These are phyloP conservation scores for Suhomyces prunicola DNA, from an alignment of 805 yeast genomes.

Conservation along the genomic window DNA sequence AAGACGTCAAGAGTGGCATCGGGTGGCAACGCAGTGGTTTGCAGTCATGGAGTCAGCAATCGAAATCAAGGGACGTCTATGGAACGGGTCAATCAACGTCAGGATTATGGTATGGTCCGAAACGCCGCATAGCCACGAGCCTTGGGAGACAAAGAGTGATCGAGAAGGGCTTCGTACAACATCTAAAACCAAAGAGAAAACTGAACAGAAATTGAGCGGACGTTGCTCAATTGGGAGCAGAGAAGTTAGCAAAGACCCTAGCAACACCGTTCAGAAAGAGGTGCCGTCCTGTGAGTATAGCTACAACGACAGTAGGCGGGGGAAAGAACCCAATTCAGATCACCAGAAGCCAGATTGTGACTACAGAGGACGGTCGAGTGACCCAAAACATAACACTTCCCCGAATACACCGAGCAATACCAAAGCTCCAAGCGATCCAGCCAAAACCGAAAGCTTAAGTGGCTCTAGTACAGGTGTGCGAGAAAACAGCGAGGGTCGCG, in stretches of 20 bases:
- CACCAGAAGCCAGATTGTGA: background rate
- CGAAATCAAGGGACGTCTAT: constrained; percentile 36
- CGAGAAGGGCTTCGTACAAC: background rate
- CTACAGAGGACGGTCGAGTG: background rate
- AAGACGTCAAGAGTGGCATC: background rate
- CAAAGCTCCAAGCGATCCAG: background rate
- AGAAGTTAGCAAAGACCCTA: background rate
- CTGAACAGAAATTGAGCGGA: background rate
- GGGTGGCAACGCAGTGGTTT: background rate
- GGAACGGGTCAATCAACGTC: constrained; percentile 56
- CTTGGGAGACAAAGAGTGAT: background rate
- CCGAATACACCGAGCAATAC: background rate
- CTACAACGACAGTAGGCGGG: background rate
- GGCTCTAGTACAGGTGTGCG: background rate
- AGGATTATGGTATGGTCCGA: constrained; percentile 2
- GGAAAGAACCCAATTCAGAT: background rate
- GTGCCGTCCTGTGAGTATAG: background rate
- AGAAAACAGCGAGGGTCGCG: background rate
- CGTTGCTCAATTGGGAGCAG: background rate
- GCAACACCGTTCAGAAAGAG: background rate
- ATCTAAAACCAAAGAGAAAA: background rate
- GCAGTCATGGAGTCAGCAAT: constrained; percentile 1
- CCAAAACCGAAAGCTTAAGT: background rate
- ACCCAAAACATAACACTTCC: background rate
- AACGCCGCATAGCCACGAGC: background rate